Conservation (phyloP, 495 filamentous ascomycete genomes). For the Elasticomyces elasticus region DNA sequence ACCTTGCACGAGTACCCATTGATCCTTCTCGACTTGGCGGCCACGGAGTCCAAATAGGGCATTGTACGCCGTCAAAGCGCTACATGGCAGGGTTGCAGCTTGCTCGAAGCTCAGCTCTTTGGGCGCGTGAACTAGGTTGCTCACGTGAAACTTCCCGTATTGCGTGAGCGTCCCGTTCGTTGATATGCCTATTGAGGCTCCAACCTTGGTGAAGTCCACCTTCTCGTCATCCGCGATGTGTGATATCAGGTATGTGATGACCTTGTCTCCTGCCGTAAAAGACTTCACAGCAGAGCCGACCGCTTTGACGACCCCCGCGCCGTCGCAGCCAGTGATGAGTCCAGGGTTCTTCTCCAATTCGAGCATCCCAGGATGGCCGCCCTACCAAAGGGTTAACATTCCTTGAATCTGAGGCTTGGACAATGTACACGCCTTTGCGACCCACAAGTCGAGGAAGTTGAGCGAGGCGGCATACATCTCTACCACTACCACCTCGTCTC, state of each 20-base stretch:
- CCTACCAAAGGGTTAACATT: not conserved
- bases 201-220: constrained; percentile 10
- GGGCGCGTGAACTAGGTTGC: constrained; percentile 22
- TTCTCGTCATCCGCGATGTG: constrained; percentile 3
- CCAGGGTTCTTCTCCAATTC: not conserved
- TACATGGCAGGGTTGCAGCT: constrained; percentile 27
- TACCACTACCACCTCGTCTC: not conserved
- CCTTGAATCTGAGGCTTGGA: not conserved
- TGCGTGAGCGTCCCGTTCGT: constrained; percentile 17
- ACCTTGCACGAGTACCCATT: constrained; percentile 23
- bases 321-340: constrained; percentile 26
- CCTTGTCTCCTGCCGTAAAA: constrained; percentile 18
- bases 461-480: constrained; percentile 19
- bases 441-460: constrained; percentile 22
- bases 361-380: constrained; percentile 6
- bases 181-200: not conserved
- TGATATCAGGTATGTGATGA: constrained; percentile 13
- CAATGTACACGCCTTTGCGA: constrained; percentile 3
- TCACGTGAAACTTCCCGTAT: constrained; percentile 17
- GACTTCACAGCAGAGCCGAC: constrained; percentile 7
- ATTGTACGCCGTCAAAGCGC: constrained; percentile 35
- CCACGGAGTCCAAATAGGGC: constrained; percentile 25
- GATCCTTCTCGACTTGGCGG: constrained; percentile 20
- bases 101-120: constrained; percentile 25
- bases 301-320: constrained; percentile 23